Base-by-base conservation (phyloP, 306 rosid species). In the Argentina anserina region DNA sequence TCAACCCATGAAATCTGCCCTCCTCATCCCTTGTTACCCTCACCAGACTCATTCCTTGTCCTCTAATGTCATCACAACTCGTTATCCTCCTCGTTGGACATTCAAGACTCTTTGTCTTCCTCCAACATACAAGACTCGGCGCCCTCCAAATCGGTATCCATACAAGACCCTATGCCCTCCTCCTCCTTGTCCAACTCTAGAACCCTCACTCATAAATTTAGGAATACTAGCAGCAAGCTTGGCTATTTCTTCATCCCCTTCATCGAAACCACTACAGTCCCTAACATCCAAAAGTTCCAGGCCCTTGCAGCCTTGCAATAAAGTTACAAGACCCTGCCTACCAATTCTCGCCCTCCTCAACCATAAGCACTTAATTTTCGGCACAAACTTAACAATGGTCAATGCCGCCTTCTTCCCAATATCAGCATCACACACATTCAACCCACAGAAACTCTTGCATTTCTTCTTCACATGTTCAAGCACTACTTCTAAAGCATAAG, bases 191-290 rank as follows among this genome's bases (percentile, higher is more conserved):
- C 65, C 65, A 29, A 31, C 40, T 29, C 36, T 45, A 2, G 41
- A 67, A 46, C 59, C 72, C 72, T 18, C 25, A n/a, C 72, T 28
- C 59, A 28, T 8, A 46, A 67, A 67, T 59, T 46, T 45, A 2
- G 72, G 29, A 31, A 67, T 67, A 18, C 53, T 7, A 67, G 42
- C n/a, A 67, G 59, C 58, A 17, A 67, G 72, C 72, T 46, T 7
- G 1, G n/a, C 5, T 7, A 43, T 67, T 8, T 67, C 72, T 18
- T 67, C 59, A 67, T 67, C 72, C 6, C 20, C 41, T 28, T 17
- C 72, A 29, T 67, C 59, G 11, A 67, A 45, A 46, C 72, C 72
- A 18, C 53, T 6, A n/a, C 42, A 45, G 9, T 46, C 59, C 72
- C 59, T 67, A 17, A 67, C 59, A 67, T 45, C 59, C 42, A 67